A percentile compares a stretch with the other conserved stretches of the same genome.
These are phyloP conservation scores for Wickerhamiella infanticola DNA, from an alignment of 1,139 yeast genomes.

Conservation along the genomic window DNA sequence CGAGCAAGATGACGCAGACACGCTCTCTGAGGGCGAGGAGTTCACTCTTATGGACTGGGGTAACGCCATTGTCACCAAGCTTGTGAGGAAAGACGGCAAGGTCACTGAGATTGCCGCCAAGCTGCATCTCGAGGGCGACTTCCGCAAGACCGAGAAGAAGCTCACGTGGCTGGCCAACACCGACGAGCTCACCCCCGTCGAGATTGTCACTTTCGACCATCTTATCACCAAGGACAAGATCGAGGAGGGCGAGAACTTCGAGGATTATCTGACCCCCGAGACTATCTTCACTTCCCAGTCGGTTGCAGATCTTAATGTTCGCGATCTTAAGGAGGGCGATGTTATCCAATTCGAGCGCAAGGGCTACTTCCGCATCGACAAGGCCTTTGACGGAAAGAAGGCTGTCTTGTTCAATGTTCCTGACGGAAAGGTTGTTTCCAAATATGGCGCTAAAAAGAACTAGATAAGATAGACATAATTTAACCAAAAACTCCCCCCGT, in stretches of 20 bases:
- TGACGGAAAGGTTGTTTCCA: slow-evolving; percentile 83
- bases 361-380: slow-evolving; percentile 84
- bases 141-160: slow-evolving; percentile 91
- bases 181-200: slow-evolving; percentile 47
- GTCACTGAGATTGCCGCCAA: slow-evolving; percentile 59
- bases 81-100: slow-evolving; percentile 42
- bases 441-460: slow-evolving; percentile 50
- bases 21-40: slow-evolving; percentile 59
- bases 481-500: not conserved
- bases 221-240: slow-evolving; percentile 90
- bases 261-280: slow-evolving; percentile 76
- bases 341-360: slow-evolving; percentile 93
- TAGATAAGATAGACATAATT: not conserved
- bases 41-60: slow-evolving; percentile 99
- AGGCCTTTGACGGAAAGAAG: slow-evolving; percentile 29
- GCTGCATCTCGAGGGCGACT: slow-evolving; percentile 88
- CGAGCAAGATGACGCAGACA: slow-evolving; percentile 81
- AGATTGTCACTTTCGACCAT: slow-evolving; percentile 85
- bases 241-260: slow-evolving; percentile 89
- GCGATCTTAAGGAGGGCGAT: slow-evolving; percentile 65
- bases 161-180: slow-evolving; percentile 91
- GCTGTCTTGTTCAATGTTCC: slow-evolving; percentile 87
- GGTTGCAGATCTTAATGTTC: slow-evolving; percentile 66
- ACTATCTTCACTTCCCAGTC: slow-evolving; percentile 78
- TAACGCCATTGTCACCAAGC: slow-evolving; percentile 67